Conservation (phyloP, 305 asterid species). For the Fraxinus platypoda region DNA sequence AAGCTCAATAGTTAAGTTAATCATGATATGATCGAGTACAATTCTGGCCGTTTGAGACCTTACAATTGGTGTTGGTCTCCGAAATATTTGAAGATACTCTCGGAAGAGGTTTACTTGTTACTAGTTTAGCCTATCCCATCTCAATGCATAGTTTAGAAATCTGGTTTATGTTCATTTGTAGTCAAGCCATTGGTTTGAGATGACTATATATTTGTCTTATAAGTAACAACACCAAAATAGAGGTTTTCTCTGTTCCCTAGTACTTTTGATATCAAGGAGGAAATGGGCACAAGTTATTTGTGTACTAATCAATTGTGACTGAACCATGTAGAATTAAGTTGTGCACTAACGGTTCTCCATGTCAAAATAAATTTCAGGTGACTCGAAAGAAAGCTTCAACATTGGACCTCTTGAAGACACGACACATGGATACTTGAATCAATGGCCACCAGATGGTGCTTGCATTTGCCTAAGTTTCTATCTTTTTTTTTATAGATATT, state of each 20-base stretch:
- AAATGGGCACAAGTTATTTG: not conserved
- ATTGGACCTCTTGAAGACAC: slow-evolving; percentile 47
- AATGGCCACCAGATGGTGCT: slow-evolving; percentile 63
- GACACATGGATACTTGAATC: slow-evolving; percentile 39
- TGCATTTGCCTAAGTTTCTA: slow-evolving; percentile 1
- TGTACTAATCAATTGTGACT: not conserved
- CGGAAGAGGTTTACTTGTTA: not conserved
- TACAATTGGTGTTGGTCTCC: not conserved
- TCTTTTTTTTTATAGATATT: not conserved
- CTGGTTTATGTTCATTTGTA: not conserved
- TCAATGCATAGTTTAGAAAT: not conserved
- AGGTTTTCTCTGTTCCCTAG: not conserved
- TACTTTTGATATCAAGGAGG: not conserved
- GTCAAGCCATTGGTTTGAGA: not conserved
- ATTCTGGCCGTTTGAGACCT: not conserved
- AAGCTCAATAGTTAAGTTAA: not conserved
- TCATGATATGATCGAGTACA: not conserved
- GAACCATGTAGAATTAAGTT: not conserved
- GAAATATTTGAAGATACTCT: not conserved
- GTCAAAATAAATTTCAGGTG: slow-evolving; percentile 38
- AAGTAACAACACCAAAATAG: not conserved
- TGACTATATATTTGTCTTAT: not conserved
- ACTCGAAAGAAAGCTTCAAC: slow-evolving; percentile 56
- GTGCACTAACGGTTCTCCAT: not conserved
- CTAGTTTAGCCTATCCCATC: not conserved